Conservation (phyloP, 2,329 filamentous ascomycete genomes). For the Trichoderma pleuroti region DNA sequence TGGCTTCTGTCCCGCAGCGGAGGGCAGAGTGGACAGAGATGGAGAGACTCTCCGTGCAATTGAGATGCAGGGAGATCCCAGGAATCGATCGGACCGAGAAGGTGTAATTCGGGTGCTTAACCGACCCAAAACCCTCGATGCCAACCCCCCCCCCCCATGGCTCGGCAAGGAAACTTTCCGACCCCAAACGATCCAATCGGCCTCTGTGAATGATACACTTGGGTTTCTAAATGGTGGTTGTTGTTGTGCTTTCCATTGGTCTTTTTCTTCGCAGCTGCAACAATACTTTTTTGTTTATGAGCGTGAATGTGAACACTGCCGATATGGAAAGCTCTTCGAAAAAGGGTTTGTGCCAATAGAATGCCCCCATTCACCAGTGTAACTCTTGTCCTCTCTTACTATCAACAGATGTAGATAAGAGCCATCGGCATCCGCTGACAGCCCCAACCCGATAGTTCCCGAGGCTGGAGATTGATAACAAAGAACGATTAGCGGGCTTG, state of each 20-base stretch:
- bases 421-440: background rate
- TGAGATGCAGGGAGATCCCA: background rate
- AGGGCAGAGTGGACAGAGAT: background rate
- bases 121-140: background rate
- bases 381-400: background rate
- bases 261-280: background rate
- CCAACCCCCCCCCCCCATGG: background rate
- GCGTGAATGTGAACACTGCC: background rate
- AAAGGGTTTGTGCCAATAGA: background rate
- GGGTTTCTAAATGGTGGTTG: background rate
- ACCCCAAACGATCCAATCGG: background rate
- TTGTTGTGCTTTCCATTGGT: background rate
- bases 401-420: background rate
- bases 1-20: background rate
- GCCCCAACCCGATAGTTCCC: slow-evolving; percentile 1
- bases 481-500: background rate
- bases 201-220: background rate
- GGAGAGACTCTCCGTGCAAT: background rate
- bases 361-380: background rate
- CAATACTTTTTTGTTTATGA: background rate
- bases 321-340: background rate
- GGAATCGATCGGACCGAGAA: slow-evolving; percentile 4
- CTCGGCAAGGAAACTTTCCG: background rate
- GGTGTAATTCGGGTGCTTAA: background rate
- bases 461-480: background rate